Evolutionary conservation across 768 basidiomycete species (phyloP), one percentile per base, ranked within the genome.

Genomic region (Lepiota brunneoincarnata): DNA sequence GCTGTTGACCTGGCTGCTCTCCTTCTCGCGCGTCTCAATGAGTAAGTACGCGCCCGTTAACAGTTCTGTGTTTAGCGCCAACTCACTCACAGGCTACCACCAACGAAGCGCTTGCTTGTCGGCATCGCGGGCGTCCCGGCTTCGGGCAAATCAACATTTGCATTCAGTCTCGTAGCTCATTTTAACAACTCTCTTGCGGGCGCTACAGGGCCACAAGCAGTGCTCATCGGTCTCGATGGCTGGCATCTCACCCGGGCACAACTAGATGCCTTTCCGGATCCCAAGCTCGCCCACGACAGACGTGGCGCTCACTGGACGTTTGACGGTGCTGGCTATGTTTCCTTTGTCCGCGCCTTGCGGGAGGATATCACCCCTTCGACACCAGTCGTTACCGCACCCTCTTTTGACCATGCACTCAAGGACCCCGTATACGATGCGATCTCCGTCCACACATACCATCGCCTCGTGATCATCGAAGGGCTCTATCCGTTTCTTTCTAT

Each of bases 291-390:
- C 0, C 83, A 88, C 59, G 86, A 86, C 79, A 53, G 91, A 42
- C 81, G 94, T 18, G 95, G 95, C 2, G 85, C 79, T 12, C 89
- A 93, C 60, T 96, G 93, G 89, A 97, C 94, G 1, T 98, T 98
- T 63, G 87, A 97, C 60, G 84, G 81, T 4, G 59, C 66, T n/a
- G 74, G 76, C 21, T 97, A 93, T 67, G 78, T 84, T 50, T 62
- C 74, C 0, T 95, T 95, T 61, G 71, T 94, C 11, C 70, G 69
- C 14, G 64, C 72, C 11, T 71, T 97, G 7, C 80, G 82, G 17
- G 58, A 61, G 23, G 56, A 57, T 17, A 51, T 51, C 18, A 42
- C 57, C 15, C 54, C 59, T 21, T 46, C 48, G 15, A 59, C 63
- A 11, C 49, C 55, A 21, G 58, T 70, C 23, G 68, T 86, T 60